A percentile compares a stretch with the other conserved stretches of the same genome.
Conservation (phyloP, 2,329 filamentous ascomycete genomes). For the Aureobasidium melanogenum region DNA sequence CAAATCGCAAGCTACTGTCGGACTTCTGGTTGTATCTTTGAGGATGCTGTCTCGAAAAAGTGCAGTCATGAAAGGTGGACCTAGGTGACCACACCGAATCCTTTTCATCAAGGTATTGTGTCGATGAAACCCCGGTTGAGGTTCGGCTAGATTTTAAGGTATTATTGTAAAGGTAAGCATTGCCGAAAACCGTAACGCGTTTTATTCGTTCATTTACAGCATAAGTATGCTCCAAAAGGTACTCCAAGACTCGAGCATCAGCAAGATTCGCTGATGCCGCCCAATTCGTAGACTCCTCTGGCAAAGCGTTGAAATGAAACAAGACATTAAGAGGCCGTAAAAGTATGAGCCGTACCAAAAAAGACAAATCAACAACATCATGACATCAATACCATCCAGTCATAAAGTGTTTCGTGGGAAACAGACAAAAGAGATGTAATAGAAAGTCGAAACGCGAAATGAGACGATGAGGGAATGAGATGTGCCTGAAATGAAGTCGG, state of each 20-base stretch:
- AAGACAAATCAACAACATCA: not conserved
- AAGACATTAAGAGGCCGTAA: not conserved
- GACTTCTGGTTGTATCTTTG: too few relatives aligned
- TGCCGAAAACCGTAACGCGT: not conserved
- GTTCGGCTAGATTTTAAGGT: not conserved
- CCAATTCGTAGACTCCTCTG: not conserved
- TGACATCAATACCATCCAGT: not conserved
- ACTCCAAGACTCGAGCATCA: not conserved
- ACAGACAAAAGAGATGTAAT: conserved; percentile 7
- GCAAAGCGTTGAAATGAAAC: not conserved
- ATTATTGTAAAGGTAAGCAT: not conserved
- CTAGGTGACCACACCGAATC: too few relatives aligned
- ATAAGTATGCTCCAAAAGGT: not conserved
- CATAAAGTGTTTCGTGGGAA: not conserved
- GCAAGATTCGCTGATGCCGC: too few relatives aligned
- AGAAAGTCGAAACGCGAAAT: not conserved
- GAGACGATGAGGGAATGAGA: not conserved
- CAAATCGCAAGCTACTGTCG: too few relatives aligned
- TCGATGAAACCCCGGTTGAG: too few relatives aligned
- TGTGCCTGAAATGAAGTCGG: not conserved
- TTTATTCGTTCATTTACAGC: not conserved
- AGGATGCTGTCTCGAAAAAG: too few relatives aligned
- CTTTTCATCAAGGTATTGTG: too few relatives aligned
- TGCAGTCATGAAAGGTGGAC: too few relatives aligned
- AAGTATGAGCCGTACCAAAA: not conserved